These are phyloP conservation scores for Lasiodiplodia sp. DNA, from an alignment of 2,329 filamentous ascomycete species.

Conservation along the genomic window DNA sequence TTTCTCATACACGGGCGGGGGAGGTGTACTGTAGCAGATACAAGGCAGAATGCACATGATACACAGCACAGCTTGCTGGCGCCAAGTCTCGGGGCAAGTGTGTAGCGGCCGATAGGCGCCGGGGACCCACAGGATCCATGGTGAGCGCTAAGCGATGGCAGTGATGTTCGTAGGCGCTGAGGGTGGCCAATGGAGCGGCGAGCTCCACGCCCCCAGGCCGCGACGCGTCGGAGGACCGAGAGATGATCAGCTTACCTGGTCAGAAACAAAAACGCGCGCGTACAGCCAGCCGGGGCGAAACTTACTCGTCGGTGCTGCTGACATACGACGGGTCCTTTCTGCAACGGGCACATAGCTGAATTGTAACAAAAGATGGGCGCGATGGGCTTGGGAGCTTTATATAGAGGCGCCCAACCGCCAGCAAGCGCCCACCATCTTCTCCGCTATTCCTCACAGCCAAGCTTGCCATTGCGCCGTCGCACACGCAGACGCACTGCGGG, in stretches of 20 bases:
- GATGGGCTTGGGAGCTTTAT: constrained; percentile 7
- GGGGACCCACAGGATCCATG: constrained; percentile 1
- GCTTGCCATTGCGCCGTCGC: constrained; percentile 5
- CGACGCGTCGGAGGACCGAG: constrained; percentile 15
- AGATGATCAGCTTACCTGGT: constrained; percentile 23
- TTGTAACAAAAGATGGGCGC: constrained; percentile 3
- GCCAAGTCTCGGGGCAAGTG: background rate
- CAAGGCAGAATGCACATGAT: constrained; percentile 22
- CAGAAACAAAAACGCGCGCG: constrained; percentile 12
- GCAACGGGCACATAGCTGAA: background rate
- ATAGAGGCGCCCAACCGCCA: constrained; percentile 25
- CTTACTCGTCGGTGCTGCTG: background rate
- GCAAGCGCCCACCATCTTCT: constrained; percentile 11
- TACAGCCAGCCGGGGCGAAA: constrained; percentile 8
- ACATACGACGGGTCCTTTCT: background rate
- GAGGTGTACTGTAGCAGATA: constrained; percentile 24
- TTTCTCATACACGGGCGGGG: background rate
- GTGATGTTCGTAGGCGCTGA: constrained; percentile 23
- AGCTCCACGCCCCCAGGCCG: constrained; percentile 10
- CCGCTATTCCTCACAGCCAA: constrained; percentile 2
- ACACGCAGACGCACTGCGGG: constrained; percentile 18
- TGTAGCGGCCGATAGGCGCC: constrained; percentile 9
- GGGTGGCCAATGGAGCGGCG: constrained; percentile 12
- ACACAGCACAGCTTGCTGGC: background rate
- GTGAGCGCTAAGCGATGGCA: constrained; percentile 21